A percentile compares a stretch with the other conserved stretches of the same genome.
Conservation (phyloP, 23 red algal species). For the Pyropia haitanensis region DNA sequence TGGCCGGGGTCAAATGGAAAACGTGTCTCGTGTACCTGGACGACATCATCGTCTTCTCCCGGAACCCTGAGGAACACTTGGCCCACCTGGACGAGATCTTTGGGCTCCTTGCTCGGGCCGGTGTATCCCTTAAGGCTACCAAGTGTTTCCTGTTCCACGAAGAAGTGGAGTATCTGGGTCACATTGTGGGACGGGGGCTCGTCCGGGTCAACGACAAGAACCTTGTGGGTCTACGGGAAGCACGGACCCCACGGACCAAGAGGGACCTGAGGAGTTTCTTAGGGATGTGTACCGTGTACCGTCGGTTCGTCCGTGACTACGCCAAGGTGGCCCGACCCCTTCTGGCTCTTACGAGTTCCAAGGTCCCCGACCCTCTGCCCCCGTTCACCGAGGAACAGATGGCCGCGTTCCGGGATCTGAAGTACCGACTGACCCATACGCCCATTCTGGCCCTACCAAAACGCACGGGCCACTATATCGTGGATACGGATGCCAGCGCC, state of each 20-base stretch:
- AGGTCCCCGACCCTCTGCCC: background rate
- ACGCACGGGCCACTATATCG: background rate
- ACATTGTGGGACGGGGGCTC: background rate
- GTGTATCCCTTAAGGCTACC: conserved; percentile 1
- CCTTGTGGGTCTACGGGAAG: too few species aligned
- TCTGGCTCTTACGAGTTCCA: too few species aligned
- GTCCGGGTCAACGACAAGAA: background rate
- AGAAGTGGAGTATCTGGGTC: conserved; percentile 8
- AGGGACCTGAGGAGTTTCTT: background rate
- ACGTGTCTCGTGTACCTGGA: conserved; percentile 10
- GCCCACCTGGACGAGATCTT: conserved; percentile 4
- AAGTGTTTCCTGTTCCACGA: conserved; percentile 8
- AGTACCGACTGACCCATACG: too few species aligned
- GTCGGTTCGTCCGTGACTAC: background rate
- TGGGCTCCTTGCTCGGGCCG: background rate
- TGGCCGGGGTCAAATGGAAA: conserved; percentile 11
- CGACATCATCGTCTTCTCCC: conserved; percentile 11
- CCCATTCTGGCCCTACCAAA: too few species aligned
- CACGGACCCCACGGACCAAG: too few species aligned
- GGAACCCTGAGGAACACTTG: conserved; percentile 12
- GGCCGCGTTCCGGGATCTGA: too few species aligned
- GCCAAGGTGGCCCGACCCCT: too few species aligned
- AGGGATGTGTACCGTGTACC: conserved; percentile 11
- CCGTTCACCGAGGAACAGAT: conserved; percentile 6
- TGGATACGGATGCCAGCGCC: conserved; percentile 6